Base-by-base conservation (phyloP, 768 basidiomycete genomes). In the Phlegmacium glaucopus region DNA sequence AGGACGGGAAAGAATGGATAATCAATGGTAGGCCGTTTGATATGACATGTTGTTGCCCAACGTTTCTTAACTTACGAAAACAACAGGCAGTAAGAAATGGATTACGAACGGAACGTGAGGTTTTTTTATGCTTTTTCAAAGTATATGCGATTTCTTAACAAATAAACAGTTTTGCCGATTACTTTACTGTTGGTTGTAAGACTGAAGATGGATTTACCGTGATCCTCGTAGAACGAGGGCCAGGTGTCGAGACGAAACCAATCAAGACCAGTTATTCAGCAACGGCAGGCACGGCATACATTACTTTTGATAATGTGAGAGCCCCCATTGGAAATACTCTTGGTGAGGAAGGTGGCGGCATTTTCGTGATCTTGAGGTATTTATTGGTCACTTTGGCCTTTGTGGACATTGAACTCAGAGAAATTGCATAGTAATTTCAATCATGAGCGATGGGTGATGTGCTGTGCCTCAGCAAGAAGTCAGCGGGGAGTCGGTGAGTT, bases 401-500 rank as follows among this genome's bases (percentile, higher is more conserved):
- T 4, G 13, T 17, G n/a, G 13, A 39, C 26, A 15, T 8, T 12
- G 18, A 25, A 9, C 22, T 50, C 35, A 44, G 32, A 28, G 1
- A n/a, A 3, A 9, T n/a, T 18, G 32, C 4, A 25, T 61, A 72
- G 87, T 49, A 97, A 95, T 69, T 96, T 95, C 71, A 95, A 95
- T 63, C 92, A 94, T 64, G 93, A 94, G 62, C 85, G 88, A 54
- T 94, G 90, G 91, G 88, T 90, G 22, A 94, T 94, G 86, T 84
- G 79, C 59, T 86, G 87, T 51, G 65, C 75, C 17, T 81, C 80
- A 27, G 85, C 85, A n/a, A 75, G 87, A 48, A 70, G 72, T 47
- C 70, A 71, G 45, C 61, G 71, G 44, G 52, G 54, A 40, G 53
- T 63, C 37, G 52, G 64, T 68, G 36, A 52, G 67, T 54, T 9